A percentile compares a stretch with the other conserved stretches of the same genome.
phyloP scores from a whole-genome alignment of 1,284 basidiomycete genomes.

The Ceratobasidium sp. region DNA sequence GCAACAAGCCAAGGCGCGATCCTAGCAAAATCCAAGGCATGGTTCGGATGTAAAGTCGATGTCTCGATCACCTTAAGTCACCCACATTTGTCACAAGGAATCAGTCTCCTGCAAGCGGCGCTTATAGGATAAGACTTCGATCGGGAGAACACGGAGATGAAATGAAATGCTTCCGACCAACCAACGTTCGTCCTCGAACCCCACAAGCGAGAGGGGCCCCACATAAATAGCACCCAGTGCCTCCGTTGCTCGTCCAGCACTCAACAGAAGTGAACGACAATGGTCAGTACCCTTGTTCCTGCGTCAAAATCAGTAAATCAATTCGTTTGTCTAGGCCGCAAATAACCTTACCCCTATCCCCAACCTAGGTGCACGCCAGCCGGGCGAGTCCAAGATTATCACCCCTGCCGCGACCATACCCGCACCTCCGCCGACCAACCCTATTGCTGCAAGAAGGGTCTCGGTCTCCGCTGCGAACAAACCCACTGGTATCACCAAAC shows the following conservation, averaged over 20 bases:
- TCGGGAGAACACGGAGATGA: conserved; percentile 6
- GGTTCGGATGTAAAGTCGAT: too few species aligned
- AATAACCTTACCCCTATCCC: conserved; percentile 31
- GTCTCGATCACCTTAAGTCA: neutral
- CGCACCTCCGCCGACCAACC: conserved; percentile 33
- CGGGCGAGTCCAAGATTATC: conserved; percentile 33
- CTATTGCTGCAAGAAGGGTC: conserved; percentile 31
- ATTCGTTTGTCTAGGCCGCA: conserved; percentile 22
- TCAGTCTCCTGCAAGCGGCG: neutral
- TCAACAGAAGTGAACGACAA: neutral
- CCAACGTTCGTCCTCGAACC: conserved; percentile 25
- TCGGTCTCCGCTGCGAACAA: conserved; percentile 39
- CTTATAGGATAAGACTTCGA: neutral
- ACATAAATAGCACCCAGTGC: conserved; percentile 18
- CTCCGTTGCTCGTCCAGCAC: neutral
- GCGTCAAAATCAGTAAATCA: neutral
- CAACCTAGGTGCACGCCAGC: conserved; percentile 25
- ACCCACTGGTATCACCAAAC: neutral
- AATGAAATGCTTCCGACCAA: conserved; percentile 12
- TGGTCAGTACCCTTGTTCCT: conserved; percentile 18
- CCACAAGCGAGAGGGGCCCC: conserved; percentile 25
- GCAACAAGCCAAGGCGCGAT: too few species aligned
- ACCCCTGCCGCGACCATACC: conserved; percentile 35
- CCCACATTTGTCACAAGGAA: neutral
- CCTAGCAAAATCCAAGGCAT: too few species aligned